These are phyloP conservation scores for Physcomitrellopsis africana DNA, from an alignment of 225 moss, liverwort and hornwort species.

Conservation along the genomic window DNA sequence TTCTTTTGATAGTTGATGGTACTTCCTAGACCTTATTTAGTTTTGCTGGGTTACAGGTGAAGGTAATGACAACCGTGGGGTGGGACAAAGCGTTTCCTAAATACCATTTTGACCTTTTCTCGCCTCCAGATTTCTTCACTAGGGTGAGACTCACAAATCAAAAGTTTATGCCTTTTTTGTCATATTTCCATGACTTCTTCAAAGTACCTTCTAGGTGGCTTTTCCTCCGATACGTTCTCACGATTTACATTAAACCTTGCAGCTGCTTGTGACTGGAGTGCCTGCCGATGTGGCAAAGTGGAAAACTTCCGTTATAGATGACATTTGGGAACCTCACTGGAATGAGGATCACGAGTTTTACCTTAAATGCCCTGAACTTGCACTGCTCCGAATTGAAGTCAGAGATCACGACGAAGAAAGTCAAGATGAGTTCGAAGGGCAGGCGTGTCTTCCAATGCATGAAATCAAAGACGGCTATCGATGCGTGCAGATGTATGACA, in stretches of 20 bases:
- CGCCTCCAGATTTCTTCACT: slow-evolving; percentile 91
- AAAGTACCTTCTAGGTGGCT: neutral
- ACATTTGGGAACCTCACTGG: slow-evolving; percentile 77
- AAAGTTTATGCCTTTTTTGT: neutral
- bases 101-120: slow-evolving; percentile 78
- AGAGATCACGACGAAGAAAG: slow-evolving; percentile 74
- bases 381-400: slow-evolving; percentile 79
- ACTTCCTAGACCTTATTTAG: neutral
- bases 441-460: slow-evolving; percentile 73
- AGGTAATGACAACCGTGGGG: slow-evolving; percentile 80
- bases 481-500: slow-evolving; percentile 68
- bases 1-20: slow-evolving; percentile 1
- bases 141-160: slow-evolving; percentile 44
- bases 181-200: neutral
- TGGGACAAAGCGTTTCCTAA: slow-evolving; percentile 84
- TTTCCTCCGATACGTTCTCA: neutral
- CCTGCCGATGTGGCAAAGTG: slow-evolving; percentile 62
- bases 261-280: slow-evolving; percentile 61
- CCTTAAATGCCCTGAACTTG: slow-evolving; percentile 75
- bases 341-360: slow-evolving; percentile 64
- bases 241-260: slow-evolving; percentile 1
- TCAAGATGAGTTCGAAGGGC: slow-evolving; percentile 85
- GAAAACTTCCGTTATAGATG: slow-evolving; percentile 64
- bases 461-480: slow-evolving; percentile 74
- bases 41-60: slow-evolving; percentile 53